A percentile compares a stretch with the other conserved stretches of the same genome.
phyloP scores from a whole-genome alignment of 179 eudicot species.

The Kewa caespitosa region DNA sequence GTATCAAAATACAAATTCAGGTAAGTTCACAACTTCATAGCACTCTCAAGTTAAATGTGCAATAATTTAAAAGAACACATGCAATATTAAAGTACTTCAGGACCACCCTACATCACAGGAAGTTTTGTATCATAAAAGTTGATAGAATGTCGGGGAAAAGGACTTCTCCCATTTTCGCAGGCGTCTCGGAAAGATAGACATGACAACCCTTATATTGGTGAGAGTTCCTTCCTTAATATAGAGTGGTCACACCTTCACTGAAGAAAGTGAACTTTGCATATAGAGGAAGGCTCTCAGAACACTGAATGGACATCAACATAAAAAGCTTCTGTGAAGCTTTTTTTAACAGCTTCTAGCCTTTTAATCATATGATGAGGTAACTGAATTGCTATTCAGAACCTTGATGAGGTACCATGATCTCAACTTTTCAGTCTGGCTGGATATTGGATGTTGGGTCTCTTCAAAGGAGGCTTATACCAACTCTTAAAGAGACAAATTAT shows the following conservation, averaged over 20 bases:
- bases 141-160: slow-evolving; percentile 18
- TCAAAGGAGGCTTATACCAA: slow-evolving; percentile 7
- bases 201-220: slow-evolving; percentile 23
- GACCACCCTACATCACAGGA: background rate
- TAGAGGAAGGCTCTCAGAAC: background rate
- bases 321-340: background rate
- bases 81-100: background rate
- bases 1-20: background rate
- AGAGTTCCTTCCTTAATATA: background rate
- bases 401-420: background rate
- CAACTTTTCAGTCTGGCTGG: background rate
- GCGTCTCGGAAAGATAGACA: slow-evolving; percentile 14
- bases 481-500: slow-evolving; percentile 5
- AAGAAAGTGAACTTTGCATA: slow-evolving; percentile 6
- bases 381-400: slow-evolving; percentile 18
- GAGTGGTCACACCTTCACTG: slow-evolving; percentile 26
- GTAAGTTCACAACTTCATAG: background rate
- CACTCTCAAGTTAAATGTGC: background rate
- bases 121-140: background rate
- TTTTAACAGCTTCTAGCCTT: slow-evolving; percentile 9
- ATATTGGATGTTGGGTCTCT: slow-evolving; percentile 5
- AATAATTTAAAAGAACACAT: background rate
- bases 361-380: slow-evolving; percentile 21
- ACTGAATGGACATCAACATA: slow-evolving; percentile 1
- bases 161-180: background rate